Conservation (phyloP, 768 basidiomycete species). For the Leccinum sublutescens region DNA sequence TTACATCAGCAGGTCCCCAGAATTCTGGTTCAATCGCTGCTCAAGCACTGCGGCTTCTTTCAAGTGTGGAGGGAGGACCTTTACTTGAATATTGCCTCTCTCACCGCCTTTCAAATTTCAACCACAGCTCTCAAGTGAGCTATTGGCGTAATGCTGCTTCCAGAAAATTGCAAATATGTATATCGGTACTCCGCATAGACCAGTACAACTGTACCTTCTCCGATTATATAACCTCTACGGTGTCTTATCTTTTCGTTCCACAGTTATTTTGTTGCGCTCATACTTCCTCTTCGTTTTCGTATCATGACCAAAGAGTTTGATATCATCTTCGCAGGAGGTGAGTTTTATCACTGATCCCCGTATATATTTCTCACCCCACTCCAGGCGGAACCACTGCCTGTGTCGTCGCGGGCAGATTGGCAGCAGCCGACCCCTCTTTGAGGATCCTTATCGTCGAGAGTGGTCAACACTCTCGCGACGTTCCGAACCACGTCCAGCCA, state of each 20-base stretch:
- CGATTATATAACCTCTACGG: too few relatives aligned
- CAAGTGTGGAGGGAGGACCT: too few relatives aligned
- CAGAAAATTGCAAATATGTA: too few relatives aligned
- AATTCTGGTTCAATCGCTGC: too few relatives aligned
- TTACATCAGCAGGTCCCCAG: too few relatives aligned
- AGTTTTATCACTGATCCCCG: background rate
- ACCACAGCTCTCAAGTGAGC: too few relatives aligned
- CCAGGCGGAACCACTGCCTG: conserved; percentile 53
- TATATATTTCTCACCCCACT: background rate
- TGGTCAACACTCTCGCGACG: conserved; percentile 49
- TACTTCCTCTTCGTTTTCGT: background rate
- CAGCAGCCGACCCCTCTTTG: conserved; percentile 49
- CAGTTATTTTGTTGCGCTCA: background rate
- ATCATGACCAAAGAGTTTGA: background rate
- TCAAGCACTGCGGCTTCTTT: too few relatives aligned
- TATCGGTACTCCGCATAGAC: too few relatives aligned
- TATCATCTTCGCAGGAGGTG: background rate
- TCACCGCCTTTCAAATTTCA: too few relatives aligned
- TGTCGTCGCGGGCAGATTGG: conserved; percentile 49
- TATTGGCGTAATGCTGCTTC: too few relatives aligned
- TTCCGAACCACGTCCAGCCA: conserved; percentile 50
- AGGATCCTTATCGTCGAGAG: conserved; percentile 62
- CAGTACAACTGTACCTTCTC: too few relatives aligned
- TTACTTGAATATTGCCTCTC: too few relatives aligned
- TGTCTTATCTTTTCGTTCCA: background rate